Evolutionary conservation across 1,139 yeast genomes (phyloP), one percentile per base, ranked within the genome.

Genomic region (Suhomyces coccinellae): DNA sequence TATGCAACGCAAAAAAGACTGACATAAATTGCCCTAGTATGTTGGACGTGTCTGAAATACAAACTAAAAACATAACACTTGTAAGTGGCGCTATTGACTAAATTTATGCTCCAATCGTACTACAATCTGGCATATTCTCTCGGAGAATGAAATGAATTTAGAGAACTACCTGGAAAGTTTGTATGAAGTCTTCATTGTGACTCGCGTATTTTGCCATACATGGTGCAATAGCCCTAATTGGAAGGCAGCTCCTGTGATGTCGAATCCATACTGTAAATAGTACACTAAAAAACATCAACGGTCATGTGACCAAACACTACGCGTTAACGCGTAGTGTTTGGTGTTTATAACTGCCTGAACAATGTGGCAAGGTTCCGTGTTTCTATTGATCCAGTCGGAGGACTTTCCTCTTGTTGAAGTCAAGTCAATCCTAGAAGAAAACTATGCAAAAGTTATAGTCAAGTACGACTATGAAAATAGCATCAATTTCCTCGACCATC

Each of bases 311-410:
- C 30, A 33, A 26, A 16, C 34, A 33, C 38, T 34, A 38, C 40
- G 43, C 38, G 42, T 43, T 24, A 10, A 34, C 45, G 45, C 45
- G 45, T 42, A 17, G 27, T 9, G 10, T 13, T 13, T 20, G 24
- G 7, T 20, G 24, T 20, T 20, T 20, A 20, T 20, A 20, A 6
- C 24, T 4, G 20, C 16, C 16, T 15, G 16, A 40, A 17, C 17
- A 40, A 37, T 77, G 56, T 77, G 77, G 56, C 65, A 68, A 37
- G 68, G 69, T 35, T 59, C 69, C 39, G 63, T 66, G 33, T 64
- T 77, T 38, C 65, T 79, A 35, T 56, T 80, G 0, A 56, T 80
- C 16, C 65, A 66, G 37, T 70, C 79, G 1, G 54, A 54, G 0
- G 57, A 58, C 7, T 58, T 70, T 27, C 58, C 58, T 4, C 63